phyloP scores from a whole-genome alignment of 768 basidiomycete genomes.

The Gyrodon lividus region DNA sequence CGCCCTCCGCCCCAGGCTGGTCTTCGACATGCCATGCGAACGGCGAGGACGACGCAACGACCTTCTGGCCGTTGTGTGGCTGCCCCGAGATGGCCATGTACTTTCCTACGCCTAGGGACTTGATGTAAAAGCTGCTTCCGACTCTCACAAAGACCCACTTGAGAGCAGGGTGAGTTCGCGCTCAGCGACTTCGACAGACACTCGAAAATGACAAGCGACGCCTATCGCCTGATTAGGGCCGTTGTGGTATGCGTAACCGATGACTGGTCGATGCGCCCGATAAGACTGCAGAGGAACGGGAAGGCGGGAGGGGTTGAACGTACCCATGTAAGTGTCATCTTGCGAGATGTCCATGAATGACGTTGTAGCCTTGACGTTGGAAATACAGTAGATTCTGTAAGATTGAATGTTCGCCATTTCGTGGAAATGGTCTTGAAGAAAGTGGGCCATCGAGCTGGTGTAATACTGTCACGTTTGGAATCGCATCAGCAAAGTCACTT shows the following conservation, averaged over 20 bases:
- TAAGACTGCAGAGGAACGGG: background rate
- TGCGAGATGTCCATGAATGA: too few species aligned
- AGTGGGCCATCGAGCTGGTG: too few species aligned
- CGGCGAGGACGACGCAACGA: constrained; percentile 38
- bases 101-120: constrained; percentile 38
- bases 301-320: constrained; percentile 10
- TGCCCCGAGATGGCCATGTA: constrained; percentile 40
- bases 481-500: too few species aligned
- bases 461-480: too few species aligned
- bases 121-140: constrained; percentile 39
- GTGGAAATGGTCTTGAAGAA: too few species aligned
- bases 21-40: constrained; percentile 55
- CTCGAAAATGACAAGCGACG: background rate
- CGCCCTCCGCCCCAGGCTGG: constrained; percentile 31
- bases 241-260: constrained; percentile 44
- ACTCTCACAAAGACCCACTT: constrained; percentile 47
- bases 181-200: background rate
- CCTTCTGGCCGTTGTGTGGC: constrained; percentile 35
- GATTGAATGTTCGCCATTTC: too few species aligned
- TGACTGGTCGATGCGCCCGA: constrained; percentile 35
- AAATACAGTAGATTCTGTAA: too few species aligned
- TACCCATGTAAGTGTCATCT: constrained; percentile 46
- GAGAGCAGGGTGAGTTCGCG: background rate
- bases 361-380: too few species aligned
- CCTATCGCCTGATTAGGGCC: constrained; percentile 51